Percentiles rank a stretch among this genome's conserved stretches.
phyloP scores from a whole-genome alignment of 345 rosid species.

The Pistacia atlantica region DNA sequence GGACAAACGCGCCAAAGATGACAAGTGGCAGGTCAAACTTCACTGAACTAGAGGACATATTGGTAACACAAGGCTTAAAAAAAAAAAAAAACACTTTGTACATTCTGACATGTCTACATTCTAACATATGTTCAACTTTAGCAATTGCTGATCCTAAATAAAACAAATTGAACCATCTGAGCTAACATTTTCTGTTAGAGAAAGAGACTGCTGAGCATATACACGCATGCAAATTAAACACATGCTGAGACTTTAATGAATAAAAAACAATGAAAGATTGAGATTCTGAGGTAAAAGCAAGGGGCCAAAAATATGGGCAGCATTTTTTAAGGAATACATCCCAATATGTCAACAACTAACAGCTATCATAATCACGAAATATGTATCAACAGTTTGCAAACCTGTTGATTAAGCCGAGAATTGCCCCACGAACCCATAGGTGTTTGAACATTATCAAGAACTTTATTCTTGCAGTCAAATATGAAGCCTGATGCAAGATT shows the following conservation, averaged over 20 bases:
- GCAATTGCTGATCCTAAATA: neutral
- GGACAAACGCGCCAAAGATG: neutral
- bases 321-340: neutral
- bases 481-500: constrained; percentile 46
- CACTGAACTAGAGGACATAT: constrained; percentile 3
- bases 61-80: neutral
- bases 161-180: neutral
- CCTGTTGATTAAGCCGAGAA: constrained; percentile 72
- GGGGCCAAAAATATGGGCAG: neutral
- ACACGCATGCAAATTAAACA: neutral
- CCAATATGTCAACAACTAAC: neutral
- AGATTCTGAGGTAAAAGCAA: neutral
- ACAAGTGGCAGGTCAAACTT: neutral
- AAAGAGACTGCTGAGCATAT: neutral
- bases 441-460: constrained; percentile 61
- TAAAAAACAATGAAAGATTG: no score
- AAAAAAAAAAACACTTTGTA: neutral
- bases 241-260: neutral
- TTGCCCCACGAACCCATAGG: constrained; percentile 77
- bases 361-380: neutral
- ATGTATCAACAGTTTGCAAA: constrained; percentile 20
- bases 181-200: neutral
- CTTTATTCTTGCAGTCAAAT: constrained; percentile 60
- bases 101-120: neutral
- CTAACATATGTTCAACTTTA: neutral